Evolutionary conservation across 2,329 filamentous ascomycete genomes (phyloP).

Genomic region (Fusarium staphyleae): DNA sequence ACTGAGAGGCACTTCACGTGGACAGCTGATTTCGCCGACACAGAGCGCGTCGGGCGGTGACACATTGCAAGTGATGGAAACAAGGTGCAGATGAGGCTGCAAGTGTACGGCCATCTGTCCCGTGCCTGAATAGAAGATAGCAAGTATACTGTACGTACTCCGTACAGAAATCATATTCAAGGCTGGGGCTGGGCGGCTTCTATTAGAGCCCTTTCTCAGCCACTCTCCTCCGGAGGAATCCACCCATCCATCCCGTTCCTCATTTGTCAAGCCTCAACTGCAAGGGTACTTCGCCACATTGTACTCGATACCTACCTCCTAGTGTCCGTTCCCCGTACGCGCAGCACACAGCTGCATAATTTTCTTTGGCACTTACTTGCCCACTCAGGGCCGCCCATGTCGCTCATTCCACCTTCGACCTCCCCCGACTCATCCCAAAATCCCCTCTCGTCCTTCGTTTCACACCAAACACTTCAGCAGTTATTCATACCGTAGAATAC

Average conservation of each 20-base stretch:
- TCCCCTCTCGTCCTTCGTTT: slow-evolving; percentile 26
- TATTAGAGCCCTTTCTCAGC: background rate
- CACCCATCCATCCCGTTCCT: background rate
- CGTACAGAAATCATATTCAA: no score
- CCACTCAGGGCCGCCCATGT: slow-evolving; percentile 27
- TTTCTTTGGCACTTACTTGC: slow-evolving; percentile 15
- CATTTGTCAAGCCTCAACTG: background rate
- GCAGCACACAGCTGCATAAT: slow-evolving; percentile 13
- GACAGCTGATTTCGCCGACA: no score
- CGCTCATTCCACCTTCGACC: slow-evolving; percentile 14
- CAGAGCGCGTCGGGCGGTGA: slow-evolving; percentile 10
- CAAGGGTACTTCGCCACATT: slow-evolving; percentile 22
- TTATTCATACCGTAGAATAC: slow-evolving; percentile 14
- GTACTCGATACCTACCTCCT: slow-evolving; percentile 19
- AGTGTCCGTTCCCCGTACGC: slow-evolving; percentile 10
- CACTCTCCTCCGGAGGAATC: background rate
- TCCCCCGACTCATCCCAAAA: slow-evolving; percentile 4
- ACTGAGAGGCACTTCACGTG: no score
- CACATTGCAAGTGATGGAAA: slow-evolving; percentile 11
- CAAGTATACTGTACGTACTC: no score
- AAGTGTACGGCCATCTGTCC: background rate
- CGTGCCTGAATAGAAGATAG: no score
- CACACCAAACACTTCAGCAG: slow-evolving; percentile 11
- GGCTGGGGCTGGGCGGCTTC: no score
- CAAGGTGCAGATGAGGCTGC: slow-evolving; percentile 8